A percentile compares a stretch with the other conserved stretches of the same genome.
Conservation (phyloP, 345 rosid species). For the Stellera chamaejasme region DNA sequence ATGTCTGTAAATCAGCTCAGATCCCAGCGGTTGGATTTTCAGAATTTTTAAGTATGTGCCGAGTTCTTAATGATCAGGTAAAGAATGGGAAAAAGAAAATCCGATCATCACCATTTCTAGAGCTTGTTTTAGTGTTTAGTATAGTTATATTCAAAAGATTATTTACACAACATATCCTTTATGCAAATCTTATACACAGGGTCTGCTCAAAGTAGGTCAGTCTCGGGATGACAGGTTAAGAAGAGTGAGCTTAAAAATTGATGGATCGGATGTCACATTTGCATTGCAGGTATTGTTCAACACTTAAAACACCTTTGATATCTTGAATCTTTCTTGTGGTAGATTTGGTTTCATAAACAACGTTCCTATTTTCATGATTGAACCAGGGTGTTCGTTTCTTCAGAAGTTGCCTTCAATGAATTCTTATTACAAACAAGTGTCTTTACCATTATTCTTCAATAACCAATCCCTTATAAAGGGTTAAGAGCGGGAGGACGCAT, state of each 20-base stretch:
- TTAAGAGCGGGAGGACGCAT: no score
- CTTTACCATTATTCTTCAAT: no score
- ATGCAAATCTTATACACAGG: slow-evolving; percentile 28
- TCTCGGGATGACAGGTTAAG: slow-evolving; percentile 62
- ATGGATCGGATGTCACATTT: slow-evolving; percentile 68
- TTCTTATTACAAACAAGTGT: neutral
- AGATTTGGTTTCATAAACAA: no score
- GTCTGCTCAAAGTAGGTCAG: slow-evolving; percentile 66
- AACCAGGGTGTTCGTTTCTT: slow-evolving; percentile 85
- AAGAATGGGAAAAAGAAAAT: neutral
- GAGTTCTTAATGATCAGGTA: slow-evolving; percentile 85
- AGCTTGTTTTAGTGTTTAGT: no score
- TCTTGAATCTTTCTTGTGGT: no score
- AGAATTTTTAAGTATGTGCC: slow-evolving; percentile 69
- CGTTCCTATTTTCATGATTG: neutral
- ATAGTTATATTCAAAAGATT: neutral
- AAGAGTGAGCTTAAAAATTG: slow-evolving; percentile 63
- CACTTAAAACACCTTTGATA: neutral
- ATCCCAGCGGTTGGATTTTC: slow-evolving; percentile 65
- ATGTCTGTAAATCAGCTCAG: slow-evolving; percentile 55
- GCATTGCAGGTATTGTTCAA: slow-evolving; percentile 61
- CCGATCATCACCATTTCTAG: no score
- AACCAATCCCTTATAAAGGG: no score
- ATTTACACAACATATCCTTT: neutral
- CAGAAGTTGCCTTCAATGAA: slow-evolving; percentile 64